Evolutionary conservation across 306 rosid species (phyloP), one percentile per base, ranked within the genome.

Genomic region (Sicyos baderoa): DNA sequence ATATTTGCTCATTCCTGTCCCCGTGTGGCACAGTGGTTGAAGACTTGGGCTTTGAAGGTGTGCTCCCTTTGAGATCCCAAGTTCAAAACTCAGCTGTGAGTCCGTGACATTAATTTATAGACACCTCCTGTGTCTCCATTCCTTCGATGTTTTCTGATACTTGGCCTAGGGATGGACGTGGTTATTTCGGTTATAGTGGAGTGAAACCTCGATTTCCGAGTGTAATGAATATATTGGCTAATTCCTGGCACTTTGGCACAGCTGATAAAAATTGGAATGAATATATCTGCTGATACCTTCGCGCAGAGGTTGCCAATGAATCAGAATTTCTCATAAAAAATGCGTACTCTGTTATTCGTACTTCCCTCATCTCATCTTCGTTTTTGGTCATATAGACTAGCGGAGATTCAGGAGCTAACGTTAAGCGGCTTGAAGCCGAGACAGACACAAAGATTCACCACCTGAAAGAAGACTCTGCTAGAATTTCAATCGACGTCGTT

Each of bases 391-490:
- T 69, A 54, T 87, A 93, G 96, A 86, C 84, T 82, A 90, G 91
- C 69, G 97, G 99, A 71, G 97, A 90, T 76, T 94, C 99, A 44
- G 97, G 96, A 69, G 99, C 97, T 19, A 94, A 90, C 74, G 99
- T 88, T 44, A 88, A 90, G 90, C 90, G 96, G 57, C 97, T 94
- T 59, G 99, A 90, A 70, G 56, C 51, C 7, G 99, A 94, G 81
- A 94, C 99, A 3, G 83, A 79, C 6, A 79, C 16, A 27, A 90
- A 90, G 84, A 94, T 90, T 65, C 64, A 75, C 13, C 87, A 86
- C 70, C 87, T 94, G 77, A 73, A 81, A 69, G 67, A 61, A 6
- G 90, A 90, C 64, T 86, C 88, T 70, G 77, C 82, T 9, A 86
- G 91, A 79, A 84, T 94, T 27, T 89, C 95, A 0, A 71, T 74